These are phyloP conservation scores for Sporothrix sp. DNA, from an alignment of 2,329 filamentous ascomycete species.

Conservation along the genomic window DNA sequence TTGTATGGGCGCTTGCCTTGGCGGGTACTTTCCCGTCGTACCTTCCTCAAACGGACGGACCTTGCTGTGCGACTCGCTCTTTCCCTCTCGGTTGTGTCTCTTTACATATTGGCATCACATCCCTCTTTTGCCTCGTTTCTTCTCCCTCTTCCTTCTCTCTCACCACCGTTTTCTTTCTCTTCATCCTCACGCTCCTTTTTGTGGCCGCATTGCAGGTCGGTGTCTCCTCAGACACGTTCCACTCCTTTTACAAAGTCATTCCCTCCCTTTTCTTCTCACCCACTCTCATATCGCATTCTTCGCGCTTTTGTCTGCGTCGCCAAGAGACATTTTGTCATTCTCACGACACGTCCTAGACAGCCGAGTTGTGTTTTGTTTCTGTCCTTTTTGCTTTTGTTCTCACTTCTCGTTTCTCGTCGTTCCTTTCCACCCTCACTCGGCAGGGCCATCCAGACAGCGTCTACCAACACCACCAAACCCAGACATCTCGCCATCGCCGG, in stretches of 20 bases:
- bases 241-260: conserved; percentile 12
- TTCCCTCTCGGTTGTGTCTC: conserved; percentile 1
- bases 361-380: neutral
- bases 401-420: neutral
- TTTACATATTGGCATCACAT: conserved; percentile 1
- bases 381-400: neutral
- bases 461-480: conserved; percentile 2
- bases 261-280: conserved; percentile 1
- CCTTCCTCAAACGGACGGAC: conserved; percentile 3
- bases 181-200: conserved; percentile 14
- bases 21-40: neutral
- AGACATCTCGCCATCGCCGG: neutral
- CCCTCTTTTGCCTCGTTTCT: neutral
- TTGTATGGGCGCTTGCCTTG: neutral
- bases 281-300: neutral
- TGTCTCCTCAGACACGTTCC: conserved; percentile 15
- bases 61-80: neutral
- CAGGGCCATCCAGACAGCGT: conserved; percentile 8
- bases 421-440: conserved; percentile 2
- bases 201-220: conserved; percentile 11
- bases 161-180: neutral
- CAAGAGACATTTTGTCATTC: neutral
- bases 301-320: neutral
- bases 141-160: neutral
- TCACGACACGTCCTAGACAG: conserved; percentile 8